These are phyloP conservation scores for Coccomyxa sp. DNA, from an alignment of 139 green algal genomes.

Conservation along the genomic window DNA sequence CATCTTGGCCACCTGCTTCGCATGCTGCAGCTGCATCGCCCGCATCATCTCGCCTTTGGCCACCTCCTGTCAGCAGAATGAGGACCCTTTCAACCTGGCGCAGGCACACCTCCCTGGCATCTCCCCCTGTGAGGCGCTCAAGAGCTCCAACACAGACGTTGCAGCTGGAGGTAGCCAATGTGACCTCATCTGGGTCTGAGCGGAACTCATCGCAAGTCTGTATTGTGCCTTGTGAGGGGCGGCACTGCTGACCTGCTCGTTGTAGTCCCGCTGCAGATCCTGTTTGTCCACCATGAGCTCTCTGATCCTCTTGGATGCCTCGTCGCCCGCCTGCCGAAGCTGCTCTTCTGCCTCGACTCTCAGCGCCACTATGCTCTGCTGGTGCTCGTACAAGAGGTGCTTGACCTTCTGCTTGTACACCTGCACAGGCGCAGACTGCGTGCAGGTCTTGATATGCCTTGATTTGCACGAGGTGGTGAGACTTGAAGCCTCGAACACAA, in stretches of 20 bases:
- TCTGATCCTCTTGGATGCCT: conserved; percentile 53
- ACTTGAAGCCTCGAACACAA: not conserved
- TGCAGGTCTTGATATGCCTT: not conserved
- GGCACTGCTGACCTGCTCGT: conserved; percentile 52
- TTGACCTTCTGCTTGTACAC: conserved; percentile 96
- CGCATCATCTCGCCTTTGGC: conserved; percentile 72
- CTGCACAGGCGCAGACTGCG: conserved; percentile 18
- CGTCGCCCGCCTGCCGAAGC: conserved; percentile 56
- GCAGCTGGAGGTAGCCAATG: not conserved
- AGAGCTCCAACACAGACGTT: not conserved
- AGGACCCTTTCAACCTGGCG: not conserved
- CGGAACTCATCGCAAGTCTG: not conserved
- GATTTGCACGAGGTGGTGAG: not conserved
- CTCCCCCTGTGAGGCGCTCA: not conserved
- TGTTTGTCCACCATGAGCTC: conserved; percentile 77
- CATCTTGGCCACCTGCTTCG: conserved; percentile 87
- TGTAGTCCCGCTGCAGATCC: conserved; percentile 71
- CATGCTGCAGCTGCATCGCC: conserved; percentile 77
- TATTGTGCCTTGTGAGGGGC: not conserved
- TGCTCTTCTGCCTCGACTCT: conserved; percentile 79
- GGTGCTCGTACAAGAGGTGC: conserved; percentile 92
- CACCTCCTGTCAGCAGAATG: conserved; percentile 53
- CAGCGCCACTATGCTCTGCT: conserved; percentile 79
- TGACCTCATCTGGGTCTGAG: not conserved
- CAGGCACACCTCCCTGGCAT: not conserved